Percentiles rank a stretch among this genome's conserved stretches.
These are phyloP conservation scores for Rhodotorula babjevae DNA, from an alignment of 768 basidiomycete species.

Conservation along the genomic window DNA sequence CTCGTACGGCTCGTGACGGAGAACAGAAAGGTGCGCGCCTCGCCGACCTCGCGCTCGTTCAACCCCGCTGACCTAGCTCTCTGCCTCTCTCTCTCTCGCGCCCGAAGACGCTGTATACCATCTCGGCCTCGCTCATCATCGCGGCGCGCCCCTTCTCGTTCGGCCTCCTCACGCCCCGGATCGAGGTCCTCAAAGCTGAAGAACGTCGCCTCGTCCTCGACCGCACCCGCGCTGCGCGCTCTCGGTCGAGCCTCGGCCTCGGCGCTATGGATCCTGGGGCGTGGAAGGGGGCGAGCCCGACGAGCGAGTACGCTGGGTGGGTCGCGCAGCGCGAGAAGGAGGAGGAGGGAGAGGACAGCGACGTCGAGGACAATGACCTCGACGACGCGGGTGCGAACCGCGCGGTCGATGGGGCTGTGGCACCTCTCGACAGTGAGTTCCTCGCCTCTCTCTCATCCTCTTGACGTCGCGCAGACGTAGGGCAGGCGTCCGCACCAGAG, in stretches of 20 bases:
- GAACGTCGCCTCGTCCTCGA: slow-evolving; percentile 4
- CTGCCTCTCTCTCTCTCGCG: neutral
- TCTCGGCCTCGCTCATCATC: slow-evolving; percentile 6
- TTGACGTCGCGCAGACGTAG: too few relatives aligned
- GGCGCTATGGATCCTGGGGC: neutral
- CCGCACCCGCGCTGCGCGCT: too few relatives aligned
- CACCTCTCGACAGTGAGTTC: slow-evolving; percentile 4
- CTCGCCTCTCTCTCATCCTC: neutral
- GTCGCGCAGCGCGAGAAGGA: neutral
- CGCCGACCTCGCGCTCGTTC: too few relatives aligned
- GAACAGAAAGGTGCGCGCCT: slow-evolving; percentile 4
- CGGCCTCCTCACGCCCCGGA: slow-evolving; percentile 61
- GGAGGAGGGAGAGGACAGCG: neutral
- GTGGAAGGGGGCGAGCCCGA: slow-evolving; percentile 5
- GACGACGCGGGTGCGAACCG: neutral
- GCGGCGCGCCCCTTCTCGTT: slow-evolving; percentile 20
- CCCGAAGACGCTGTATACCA: slow-evolving; percentile 7
- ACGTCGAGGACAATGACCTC: neutral
- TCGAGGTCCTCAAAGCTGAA: slow-evolving; percentile 1
- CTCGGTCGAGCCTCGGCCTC: too few relatives aligned
- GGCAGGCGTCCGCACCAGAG: too few relatives aligned
- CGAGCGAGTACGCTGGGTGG: neutral
- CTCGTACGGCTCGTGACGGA: neutral
- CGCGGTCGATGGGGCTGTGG: too few relatives aligned
- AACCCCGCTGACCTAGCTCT: neutral